phyloP scores from a whole-genome alignment of 2,329 filamentous ascomycete genomes.

The Neonectria faginata region DNA sequence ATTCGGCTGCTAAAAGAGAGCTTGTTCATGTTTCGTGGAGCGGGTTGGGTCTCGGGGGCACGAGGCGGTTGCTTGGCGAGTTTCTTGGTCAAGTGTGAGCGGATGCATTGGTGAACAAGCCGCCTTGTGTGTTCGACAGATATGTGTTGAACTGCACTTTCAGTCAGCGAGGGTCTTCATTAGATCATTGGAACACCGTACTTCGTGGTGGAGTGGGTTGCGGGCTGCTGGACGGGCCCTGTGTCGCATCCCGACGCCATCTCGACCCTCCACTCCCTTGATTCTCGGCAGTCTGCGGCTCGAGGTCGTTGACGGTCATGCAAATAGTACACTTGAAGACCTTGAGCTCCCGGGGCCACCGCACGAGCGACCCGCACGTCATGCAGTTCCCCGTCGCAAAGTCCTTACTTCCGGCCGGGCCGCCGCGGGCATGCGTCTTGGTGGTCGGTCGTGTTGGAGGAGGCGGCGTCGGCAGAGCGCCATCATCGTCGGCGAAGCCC shows the following conservation, averaged over 20 bases:
- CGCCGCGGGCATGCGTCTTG: conserved; percentile 50
- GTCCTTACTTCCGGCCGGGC: conserved; percentile 60
- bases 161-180: conserved; percentile 24
- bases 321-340: conserved; percentile 88
- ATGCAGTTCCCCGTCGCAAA: conserved; percentile 81
- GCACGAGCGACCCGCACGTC: conserved; percentile 84
- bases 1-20: conserved; percentile 41
- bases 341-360: conserved; percentile 79
- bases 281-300: conserved; percentile 41
- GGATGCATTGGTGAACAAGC: conserved; percentile 51
- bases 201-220: conserved; percentile 32
- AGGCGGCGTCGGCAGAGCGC: conserved; percentile 43
- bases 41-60: conserved; percentile 29
- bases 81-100: conserved; percentile 46
- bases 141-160: conserved; percentile 45
- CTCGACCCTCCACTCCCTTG: conserved; percentile 38
- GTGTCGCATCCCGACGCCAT: conserved; percentile 40
- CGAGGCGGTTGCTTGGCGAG: conserved; percentile 35
- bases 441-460: conserved; percentile 36
- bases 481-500: conserved; percentile 47
- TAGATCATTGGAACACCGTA: conserved; percentile 16
- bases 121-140: conserved; percentile 51
- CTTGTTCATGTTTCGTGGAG: conserved; percentile 30
- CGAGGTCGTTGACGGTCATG: conserved; percentile 84
- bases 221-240: conserved; percentile 25